phyloP scores from a whole-genome alignment of 768 basidiomycete species.

The Dictyophora rubrovolvata region DNA sequence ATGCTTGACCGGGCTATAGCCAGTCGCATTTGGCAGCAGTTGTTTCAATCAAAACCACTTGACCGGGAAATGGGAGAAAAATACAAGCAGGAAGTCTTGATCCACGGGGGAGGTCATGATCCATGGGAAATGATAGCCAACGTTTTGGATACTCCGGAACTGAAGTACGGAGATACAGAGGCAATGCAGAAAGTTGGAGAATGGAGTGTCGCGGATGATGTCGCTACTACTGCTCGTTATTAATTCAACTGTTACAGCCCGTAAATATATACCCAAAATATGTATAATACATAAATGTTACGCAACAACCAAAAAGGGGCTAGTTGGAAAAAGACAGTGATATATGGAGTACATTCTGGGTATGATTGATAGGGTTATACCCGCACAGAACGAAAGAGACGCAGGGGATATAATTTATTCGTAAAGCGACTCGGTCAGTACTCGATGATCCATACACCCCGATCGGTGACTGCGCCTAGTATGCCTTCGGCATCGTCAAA shows the following conservation, averaged over 20 bases:
- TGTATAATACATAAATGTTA: not conserved
- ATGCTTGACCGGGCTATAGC: constrained; percentile 95
- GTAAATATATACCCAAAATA: not conserved
- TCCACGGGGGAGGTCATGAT: constrained; percentile 80
- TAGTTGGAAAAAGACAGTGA: not conserved
- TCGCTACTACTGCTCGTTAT: constrained; percentile 32
- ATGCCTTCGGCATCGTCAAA: constrained; percentile 11
- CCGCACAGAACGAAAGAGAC: not conserved
- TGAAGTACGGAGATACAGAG: constrained; percentile 62
- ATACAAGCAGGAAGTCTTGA: constrained; percentile 66
- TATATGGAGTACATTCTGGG: not conserved
- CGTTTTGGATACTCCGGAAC: constrained; percentile 50
- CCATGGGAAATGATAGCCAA: constrained; percentile 88
- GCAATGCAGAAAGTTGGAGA: constrained; percentile 87
- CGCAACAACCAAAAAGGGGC: not conserved
- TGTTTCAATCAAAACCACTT: constrained; percentile 64
- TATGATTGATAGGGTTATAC: not conserved
- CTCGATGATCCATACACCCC: constrained; percentile 8
- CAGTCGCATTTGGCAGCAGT: constrained; percentile 72
- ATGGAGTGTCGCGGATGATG: constrained; percentile 79
- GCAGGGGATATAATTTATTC: not conserved
- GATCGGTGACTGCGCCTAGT: constrained; percentile 4
- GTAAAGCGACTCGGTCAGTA: not conserved
- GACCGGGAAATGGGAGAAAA: constrained; percentile 67
- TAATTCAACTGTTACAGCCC: not conserved